These are phyloP conservation scores for Trichosporon faecale DNA, from an alignment of 1,284 basidiomycete species.

Conservation along the genomic window DNA sequence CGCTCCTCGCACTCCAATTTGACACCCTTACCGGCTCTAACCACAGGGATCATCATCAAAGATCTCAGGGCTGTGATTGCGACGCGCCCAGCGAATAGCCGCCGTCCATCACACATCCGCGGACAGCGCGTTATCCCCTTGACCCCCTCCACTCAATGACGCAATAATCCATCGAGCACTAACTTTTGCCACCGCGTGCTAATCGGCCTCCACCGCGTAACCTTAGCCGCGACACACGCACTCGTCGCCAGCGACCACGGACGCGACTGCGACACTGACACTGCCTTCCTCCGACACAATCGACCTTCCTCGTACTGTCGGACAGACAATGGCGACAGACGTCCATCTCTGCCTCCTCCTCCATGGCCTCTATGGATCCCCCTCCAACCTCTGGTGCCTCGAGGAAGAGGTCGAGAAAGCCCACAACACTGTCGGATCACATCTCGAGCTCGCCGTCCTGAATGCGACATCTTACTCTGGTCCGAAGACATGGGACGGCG, in stretches of 20 bases:
- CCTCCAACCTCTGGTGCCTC: constrained; percentile 37
- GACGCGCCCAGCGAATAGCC: background rate
- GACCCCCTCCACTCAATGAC: background rate
- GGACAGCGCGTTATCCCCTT: too few relatives aligned
- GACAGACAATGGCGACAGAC: background rate
- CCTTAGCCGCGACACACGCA: too few relatives aligned
- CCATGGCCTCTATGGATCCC: constrained; percentile 49
- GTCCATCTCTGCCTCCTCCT: constrained; percentile 49
- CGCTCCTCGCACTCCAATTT: background rate
- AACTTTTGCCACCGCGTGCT: background rate
- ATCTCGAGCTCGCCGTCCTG: constrained; percentile 30
- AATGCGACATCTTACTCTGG: constrained; percentile 34
- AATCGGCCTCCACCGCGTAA: background rate
- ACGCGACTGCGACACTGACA: too few relatives aligned
- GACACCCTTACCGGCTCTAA: background rate
- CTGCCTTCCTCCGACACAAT: background rate
- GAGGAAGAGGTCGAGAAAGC: constrained; percentile 34
- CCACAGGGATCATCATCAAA: background rate
- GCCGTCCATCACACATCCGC: background rate
- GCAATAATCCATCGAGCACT: background rate
- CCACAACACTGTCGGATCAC: background rate
- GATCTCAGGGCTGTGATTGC: background rate
- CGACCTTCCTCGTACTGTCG: background rate
- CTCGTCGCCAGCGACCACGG: too few relatives aligned
- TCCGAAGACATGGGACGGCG: constrained; percentile 50